Base-by-base conservation (phyloP, 495 filamentous ascomycete genomes). In the Neurospora tetraspora region DNA sequence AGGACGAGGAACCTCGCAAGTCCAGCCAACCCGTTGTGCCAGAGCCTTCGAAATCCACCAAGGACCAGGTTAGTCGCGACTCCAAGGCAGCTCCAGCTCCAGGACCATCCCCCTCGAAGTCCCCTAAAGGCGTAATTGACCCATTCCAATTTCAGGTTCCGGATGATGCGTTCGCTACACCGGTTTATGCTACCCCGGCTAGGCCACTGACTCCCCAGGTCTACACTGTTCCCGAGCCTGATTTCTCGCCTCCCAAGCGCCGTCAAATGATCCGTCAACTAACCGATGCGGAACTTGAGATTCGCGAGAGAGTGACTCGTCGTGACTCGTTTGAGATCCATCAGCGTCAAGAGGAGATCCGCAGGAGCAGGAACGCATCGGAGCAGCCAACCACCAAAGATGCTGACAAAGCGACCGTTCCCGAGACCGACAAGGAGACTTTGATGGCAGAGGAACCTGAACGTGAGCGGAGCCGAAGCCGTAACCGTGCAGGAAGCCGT, bases 141-240 rank as follows among this genome's bases (percentile, higher is more conserved):
- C 83, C 85, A 18, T 87, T 88, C 76, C 81, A 85, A 72, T 88
- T 76, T 69, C 86, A 86, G 74, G 86, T 86, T 72, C 38, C 78
- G 16, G 80, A 84, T 69, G 83, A 85, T 76, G 84, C 84, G 65
- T 87, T 86, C 69, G 75, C 74, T 40, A 83, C 84, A 27, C 83
- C 84, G 10, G 68, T 71, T 8, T 71, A 77, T 70, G 73, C 75
- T 37, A 82, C 80, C n/a, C 84, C 80, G 39, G 75, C 72, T 71
- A 75, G 76, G 69, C 78, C 78, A 42, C 69, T 80, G 61, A 83
- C 83, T 31, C 86, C 79, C 76, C 1, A 77, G 71, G 77, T 88
- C 39, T 75, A 83, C 36, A 85, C 83, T 9, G 83, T 85, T 34
- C 80, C 82, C 18, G 85, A 83, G 68, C 85, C 86, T 18, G 76